Conservation (phyloP, 1,284 basidiomycete genomes). For the Fomitopsis pinicola region DNA sequence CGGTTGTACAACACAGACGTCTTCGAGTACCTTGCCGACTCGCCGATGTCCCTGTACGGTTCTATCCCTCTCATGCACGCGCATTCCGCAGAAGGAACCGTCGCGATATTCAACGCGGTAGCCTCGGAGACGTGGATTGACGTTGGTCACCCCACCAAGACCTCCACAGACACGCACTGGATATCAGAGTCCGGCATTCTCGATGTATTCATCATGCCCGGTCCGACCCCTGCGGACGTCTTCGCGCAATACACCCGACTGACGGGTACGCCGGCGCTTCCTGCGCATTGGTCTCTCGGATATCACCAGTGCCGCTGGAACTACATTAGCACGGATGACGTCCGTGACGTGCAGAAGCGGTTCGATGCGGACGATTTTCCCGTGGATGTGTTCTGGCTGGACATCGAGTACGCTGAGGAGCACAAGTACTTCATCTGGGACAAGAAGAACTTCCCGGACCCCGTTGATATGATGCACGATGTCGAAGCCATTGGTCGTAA, state of each 20-base stretch:
- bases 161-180: constrained; percentile 88
- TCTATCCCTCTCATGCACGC: constrained; percentile 93
- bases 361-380: constrained; percentile 96
- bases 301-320: constrained; percentile 99
- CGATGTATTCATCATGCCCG: constrained; percentile 91
- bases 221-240: constrained; percentile 76
- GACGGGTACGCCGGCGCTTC: constrained; percentile 84
- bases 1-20: constrained; percentile 96
- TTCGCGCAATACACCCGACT: constrained; percentile 85
- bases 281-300: constrained; percentile 87
- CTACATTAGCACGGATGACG: constrained; percentile 88
- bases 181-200: constrained; percentile 96
- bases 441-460: constrained; percentile 87
- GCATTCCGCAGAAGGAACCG: constrained; percentile 80
- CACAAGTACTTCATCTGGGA: constrained; percentile 99
- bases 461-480: constrained; percentile 88
- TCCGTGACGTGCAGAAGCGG: constrained; percentile 80
- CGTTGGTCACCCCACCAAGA: constrained; percentile 60
- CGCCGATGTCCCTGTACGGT: constrained; percentile 89
- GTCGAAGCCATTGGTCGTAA: constrained; percentile 86
- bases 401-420: constrained; percentile 94
- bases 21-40: constrained; percentile 93
- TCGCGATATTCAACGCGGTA: constrained; percentile 89
- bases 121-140: constrained; percentile 97
- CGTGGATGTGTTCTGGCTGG: constrained; percentile 97